These are phyloP conservation scores for Chaetomium tenue DNA, from an alignment of 495 filamentous ascomycete species.

Conservation along the genomic window DNA sequence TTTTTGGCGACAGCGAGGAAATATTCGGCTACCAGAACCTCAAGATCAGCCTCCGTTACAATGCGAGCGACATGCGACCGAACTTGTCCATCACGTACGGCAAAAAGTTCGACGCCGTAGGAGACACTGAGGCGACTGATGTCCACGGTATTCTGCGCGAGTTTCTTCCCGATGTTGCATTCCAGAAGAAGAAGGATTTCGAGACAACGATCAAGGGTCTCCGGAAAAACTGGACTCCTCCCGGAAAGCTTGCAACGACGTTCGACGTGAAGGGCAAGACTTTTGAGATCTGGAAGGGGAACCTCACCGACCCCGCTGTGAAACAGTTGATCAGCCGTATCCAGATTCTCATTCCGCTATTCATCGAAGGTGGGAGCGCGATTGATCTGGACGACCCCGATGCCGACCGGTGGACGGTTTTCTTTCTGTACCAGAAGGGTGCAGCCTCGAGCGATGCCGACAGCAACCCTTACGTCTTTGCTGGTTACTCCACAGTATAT, in stretches of 20 bases:
- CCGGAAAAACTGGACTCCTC: slow-evolving; percentile 59
- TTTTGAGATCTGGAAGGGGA: slow-evolving; percentile 56
- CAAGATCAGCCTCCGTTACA: slow-evolving; percentile 71
- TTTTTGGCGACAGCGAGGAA: slow-evolving; percentile 86
- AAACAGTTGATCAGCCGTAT: slow-evolving; percentile 68
- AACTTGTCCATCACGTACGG: slow-evolving; percentile 67
- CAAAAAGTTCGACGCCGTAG: slow-evolving; percentile 70
- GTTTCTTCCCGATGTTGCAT: slow-evolving; percentile 66
- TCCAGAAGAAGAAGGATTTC: slow-evolving; percentile 58
- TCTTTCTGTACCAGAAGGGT: slow-evolving; percentile 74
- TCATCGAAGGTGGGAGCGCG: slow-evolving; percentile 83
- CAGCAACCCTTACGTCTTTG: slow-evolving; percentile 64
- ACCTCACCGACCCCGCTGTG: slow-evolving; percentile 53
- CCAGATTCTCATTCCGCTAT: slow-evolving; percentile 79
- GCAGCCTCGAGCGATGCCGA: slow-evolving; percentile 42
- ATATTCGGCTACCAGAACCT: slow-evolving; percentile 89
- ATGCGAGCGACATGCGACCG: slow-evolving; percentile 77
- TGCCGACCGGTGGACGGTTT: slow-evolving; percentile 82
- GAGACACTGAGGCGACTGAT: slow-evolving; percentile 67
- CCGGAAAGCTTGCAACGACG: slow-evolving; percentile 48
- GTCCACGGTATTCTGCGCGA: slow-evolving; percentile 62
- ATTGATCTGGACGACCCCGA: slow-evolving; percentile 71
- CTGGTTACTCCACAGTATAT: slow-evolving; percentile 86
- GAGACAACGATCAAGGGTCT: slow-evolving; percentile 55
- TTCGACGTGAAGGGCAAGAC: slow-evolving; percentile 38